Evolutionary conservation across 2,329 filamentous ascomycete genomes (phyloP), one percentile per base, ranked within the genome.

Genomic region (Nemania diffusa): DNA sequence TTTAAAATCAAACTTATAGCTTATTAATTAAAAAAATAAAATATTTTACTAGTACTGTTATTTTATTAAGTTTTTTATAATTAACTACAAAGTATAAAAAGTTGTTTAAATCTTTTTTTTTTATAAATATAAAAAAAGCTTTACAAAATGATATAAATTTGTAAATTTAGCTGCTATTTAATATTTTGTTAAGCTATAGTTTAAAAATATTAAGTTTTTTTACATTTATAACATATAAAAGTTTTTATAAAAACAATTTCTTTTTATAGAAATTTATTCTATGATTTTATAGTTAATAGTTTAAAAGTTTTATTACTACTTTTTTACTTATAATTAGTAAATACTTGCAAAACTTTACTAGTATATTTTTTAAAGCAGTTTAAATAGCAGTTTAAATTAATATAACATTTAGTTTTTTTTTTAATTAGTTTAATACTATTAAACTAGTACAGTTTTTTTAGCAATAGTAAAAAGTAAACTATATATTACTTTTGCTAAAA

Each of bases 251-350:
- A 15, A 15, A 17, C 40, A n/a, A n/a, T n/a, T n/a, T n/a, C n/a
- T n/a, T n/a, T n/a, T n/a, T n/a, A n/a, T n/a, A n/a, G n/a, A n/a
- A 32, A 42, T 56, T 27, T 15, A 56, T 56, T 42, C 6, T 15
- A 42, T 56, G 27, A 17, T 40, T 27, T 42, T 56, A 56, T 24
- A 42, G 8, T 29, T 56, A 56, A 27, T 56, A 42, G 42, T 56
- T 29, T 9, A 29, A 29, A 11, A 56, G 27, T 24, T 13, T 7
- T 55, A 22, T 34, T 2, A 24, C 44, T 8, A n/a, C 17, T 48
- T 48, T 48, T 42, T 26, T 42, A 42, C 17, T 56, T 56, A 56
- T 56, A 26, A 42, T 42, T 22, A n/a, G n/a, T n/a, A n/a, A n/a
- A n/a, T n/a, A n/a, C n/a, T n/a, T n/a, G n/a, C n/a, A n/a, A n/a